Conservation (phyloP, 2,329 filamentous ascomycete species). For the Xylaria sp. region DNA sequence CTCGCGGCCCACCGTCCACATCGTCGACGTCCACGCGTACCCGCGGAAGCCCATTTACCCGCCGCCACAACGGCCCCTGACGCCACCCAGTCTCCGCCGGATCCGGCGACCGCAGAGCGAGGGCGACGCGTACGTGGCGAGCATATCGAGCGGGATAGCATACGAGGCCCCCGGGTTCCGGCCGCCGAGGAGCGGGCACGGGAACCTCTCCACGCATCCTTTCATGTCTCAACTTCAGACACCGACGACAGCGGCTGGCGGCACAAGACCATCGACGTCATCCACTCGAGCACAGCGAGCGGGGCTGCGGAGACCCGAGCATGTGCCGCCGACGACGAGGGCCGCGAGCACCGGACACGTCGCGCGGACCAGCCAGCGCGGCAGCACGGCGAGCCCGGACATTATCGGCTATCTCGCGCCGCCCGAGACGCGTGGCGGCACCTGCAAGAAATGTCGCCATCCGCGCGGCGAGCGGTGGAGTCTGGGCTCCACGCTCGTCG, state of each 20-base stretch:
- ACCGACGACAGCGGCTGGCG: not conserved
- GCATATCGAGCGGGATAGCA: constrained; percentile 4
- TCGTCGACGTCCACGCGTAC: constrained; percentile 46
- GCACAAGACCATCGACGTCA: not conserved
- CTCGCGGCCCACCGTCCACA: constrained; percentile 39
- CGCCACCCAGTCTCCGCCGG: constrained; percentile 33
- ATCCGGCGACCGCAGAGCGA: constrained; percentile 25
- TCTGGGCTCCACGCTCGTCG: constrained; percentile 39
- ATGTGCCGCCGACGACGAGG: too few relatives aligned
- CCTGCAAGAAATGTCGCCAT: constrained; percentile 41
- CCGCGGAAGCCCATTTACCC: constrained; percentile 44
- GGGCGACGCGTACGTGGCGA: constrained; percentile 21
- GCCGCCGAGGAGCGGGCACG: constrained; percentile 39
- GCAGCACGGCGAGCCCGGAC: not conserved
- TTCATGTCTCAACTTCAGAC: constrained; percentile 27
- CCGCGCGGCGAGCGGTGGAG: constrained; percentile 42
- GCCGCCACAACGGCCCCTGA: constrained; percentile 31
- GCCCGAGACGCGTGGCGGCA: not conserved
- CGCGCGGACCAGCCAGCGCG: not conserved
- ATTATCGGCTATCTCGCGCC: not conserved
- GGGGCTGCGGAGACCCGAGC: not conserved
- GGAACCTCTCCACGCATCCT: constrained; percentile 38
- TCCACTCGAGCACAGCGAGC: not conserved
- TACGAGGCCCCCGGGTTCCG: constrained; percentile 37
- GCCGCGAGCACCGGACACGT: not conserved